Percentiles rank a stretch among this genome's conserved stretches.
These are phyloP conservation scores for Psophocarpus tetragonolobus DNA, from an alignment of 306 rosid genomes.

Conservation along the genomic window DNA sequence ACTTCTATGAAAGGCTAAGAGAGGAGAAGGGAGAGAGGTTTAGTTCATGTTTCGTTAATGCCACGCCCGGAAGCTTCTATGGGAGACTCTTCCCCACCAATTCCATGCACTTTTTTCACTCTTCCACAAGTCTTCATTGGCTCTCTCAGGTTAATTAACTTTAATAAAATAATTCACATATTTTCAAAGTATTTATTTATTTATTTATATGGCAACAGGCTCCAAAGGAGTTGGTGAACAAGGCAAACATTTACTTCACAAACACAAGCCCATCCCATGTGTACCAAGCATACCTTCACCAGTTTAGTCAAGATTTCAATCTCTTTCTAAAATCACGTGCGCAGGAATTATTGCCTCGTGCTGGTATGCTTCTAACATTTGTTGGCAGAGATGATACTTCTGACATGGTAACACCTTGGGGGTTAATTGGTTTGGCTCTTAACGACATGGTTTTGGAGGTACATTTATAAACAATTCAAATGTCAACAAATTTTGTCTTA, in stretches of 20 bases:
- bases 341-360: slow-evolving; percentile 47
- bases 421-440: slow-evolving; percentile 41
- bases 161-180: neutral
- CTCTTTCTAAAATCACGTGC: slow-evolving; percentile 45
- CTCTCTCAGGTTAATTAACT: slow-evolving; percentile 38
- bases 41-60: slow-evolving; percentile 45
- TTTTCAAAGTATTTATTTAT: neutral
- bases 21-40: neutral
- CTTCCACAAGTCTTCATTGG: slow-evolving; percentile 53
- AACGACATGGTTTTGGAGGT: slow-evolving; percentile 58
- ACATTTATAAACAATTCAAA: neutral
- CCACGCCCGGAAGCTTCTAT: slow-evolving; percentile 55
- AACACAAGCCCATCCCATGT: slow-evolving; percentile 42
- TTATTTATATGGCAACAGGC: neutral
- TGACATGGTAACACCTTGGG: slow-evolving; percentile 31
- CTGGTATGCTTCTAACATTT: slow-evolving; percentile 45
- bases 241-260: slow-evolving; percentile 35
- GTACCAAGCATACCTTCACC: slow-evolving; percentile 36
- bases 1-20: slow-evolving; percentile 28
- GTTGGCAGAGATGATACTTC: slow-evolving; percentile 33
- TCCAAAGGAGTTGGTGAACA: slow-evolving; percentile 34
- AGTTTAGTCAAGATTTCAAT: slow-evolving; percentile 49
- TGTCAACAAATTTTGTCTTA: neutral
- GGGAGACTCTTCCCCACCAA: slow-evolving; percentile 54
- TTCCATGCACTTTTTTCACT: slow-evolving; percentile 48